Conservation (phyloP, 352 stramenopile genomes). For the Thraustotheca clavata region DNA sequence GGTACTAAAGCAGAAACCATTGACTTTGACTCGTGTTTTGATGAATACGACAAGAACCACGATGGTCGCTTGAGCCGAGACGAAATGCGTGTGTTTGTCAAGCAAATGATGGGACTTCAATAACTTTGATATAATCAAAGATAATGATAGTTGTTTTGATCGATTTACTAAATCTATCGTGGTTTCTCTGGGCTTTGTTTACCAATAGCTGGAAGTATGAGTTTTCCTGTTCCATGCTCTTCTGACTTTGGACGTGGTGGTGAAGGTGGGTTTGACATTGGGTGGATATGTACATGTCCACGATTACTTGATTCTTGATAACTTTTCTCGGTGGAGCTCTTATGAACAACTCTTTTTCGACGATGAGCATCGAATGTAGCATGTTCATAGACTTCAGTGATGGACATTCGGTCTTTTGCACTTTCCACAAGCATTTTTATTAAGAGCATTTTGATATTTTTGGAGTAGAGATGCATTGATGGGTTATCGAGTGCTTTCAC, state of each 20-base stretch:
- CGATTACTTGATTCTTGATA: background rate
- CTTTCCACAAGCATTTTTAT: conserved; percentile 36
- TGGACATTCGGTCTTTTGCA: conserved; percentile 31
- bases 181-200: background rate
- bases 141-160: background rate
- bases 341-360: background rate
- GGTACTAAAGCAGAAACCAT: background rate
- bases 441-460: conserved; percentile 32
- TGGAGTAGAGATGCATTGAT: conserved; percentile 38
- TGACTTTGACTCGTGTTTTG: conserved; percentile 17
- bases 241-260: background rate
- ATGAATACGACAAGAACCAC: background rate
- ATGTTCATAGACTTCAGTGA: conserved; percentile 42
- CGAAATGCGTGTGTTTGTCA: conserved; percentile 10
- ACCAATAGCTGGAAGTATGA: background rate
- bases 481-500: conserved; percentile 30
- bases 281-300: conserved; percentile 5
- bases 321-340: background rate
- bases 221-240: background rate
- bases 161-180: background rate
- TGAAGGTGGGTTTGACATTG: background rate
- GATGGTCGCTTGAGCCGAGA: conserved; percentile 3
- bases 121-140: background rate
- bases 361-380: conserved; percentile 30
- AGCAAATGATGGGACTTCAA: conserved; percentile 12